Conservation (phyloP, 192 early-diverging fungal species). For the Coemansia sp. region DNA sequence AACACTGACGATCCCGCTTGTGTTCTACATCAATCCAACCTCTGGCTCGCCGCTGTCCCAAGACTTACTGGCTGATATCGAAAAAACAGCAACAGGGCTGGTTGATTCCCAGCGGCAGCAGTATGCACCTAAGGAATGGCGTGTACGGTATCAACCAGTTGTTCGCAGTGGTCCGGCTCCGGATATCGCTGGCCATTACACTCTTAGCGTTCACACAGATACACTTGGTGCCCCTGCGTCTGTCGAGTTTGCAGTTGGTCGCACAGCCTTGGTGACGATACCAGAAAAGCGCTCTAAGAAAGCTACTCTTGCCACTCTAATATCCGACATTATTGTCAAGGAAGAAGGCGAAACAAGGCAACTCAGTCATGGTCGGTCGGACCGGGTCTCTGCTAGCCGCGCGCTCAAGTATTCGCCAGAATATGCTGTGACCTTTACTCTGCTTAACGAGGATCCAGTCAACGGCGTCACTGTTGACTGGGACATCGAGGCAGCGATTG, state of each 20-base stretch:
- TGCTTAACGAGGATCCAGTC: constrained; percentile 83
- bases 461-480: constrained; percentile 66
- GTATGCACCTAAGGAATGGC: constrained; percentile 23
- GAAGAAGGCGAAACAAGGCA: constrained; percentile 27
- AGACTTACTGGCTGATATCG: neutral
- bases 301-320: constrained; percentile 5
- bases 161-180: constrained; percentile 7
- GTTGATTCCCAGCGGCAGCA: constrained; percentile 13
- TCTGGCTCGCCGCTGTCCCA: constrained; percentile 9
- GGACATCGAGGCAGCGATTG: constrained; percentile 76
- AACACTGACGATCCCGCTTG: constrained; percentile 22
- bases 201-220: constrained; percentile 16
- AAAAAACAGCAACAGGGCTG: constrained; percentile 9
- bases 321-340: constrained; percentile 15
- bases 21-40: constrained; percentile 27
- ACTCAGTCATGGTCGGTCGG: neutral
- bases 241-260: constrained; percentile 9
- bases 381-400: constrained; percentile 33
- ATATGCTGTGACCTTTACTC: constrained; percentile 83
- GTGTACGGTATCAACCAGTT: constrained; percentile 12
- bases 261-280: constrained; percentile 9
- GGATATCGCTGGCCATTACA: constrained; percentile 39
- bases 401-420: constrained; percentile 82
- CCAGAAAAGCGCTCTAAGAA: neutral
- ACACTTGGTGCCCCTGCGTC: neutral